Percentiles rank a stretch among this genome's conserved stretches.
Conservation (phyloP, 768 basidiomycete genomes). For the Omphalotus guepiniiformis region DNA sequence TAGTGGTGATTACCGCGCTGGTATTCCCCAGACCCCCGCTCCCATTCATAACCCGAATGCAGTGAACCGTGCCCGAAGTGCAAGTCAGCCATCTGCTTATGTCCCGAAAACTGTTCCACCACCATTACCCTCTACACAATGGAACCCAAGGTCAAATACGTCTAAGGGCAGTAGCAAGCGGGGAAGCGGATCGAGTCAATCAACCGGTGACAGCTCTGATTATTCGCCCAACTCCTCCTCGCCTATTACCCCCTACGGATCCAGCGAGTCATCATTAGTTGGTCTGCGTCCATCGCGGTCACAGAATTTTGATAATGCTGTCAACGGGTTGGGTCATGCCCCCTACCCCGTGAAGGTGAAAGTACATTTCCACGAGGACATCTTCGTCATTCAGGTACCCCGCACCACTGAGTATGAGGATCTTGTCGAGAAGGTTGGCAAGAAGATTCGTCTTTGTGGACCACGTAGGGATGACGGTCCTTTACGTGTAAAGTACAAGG, state of each 20-base stretch:
- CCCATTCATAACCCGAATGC: conserved; percentile 24
- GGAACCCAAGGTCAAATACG: conserved; percentile 42
- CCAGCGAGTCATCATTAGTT: conserved; percentile 75
- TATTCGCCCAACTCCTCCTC: conserved; percentile 82
- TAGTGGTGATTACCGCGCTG: conserved; percentile 30
- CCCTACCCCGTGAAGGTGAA: conserved; percentile 74
- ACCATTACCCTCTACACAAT: conserved; percentile 41
- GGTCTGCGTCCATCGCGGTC: conserved; percentile 46
- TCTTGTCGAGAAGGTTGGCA: conserved; percentile 84
- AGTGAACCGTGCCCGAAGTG: conserved; percentile 61
- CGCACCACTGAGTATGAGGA: conserved; percentile 75
- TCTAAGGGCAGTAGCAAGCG: conserved; percentile 46
- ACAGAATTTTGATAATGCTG: conserved; percentile 44
- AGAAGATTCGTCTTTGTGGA: conserved; percentile 91
- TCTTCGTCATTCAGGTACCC: conserved; percentile 91
- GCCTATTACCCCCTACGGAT: conserved; percentile 89
- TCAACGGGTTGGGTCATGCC: conserved; percentile 19
- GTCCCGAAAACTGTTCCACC: conserved; percentile 55
- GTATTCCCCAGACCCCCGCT: conserved; percentile 25
- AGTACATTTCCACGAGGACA: conserved; percentile 92
- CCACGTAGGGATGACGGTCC: conserved; percentile 77
- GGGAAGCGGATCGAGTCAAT: conserved; percentile 82
- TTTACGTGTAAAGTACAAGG: conserved; percentile 81
- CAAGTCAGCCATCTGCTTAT: conserved; percentile 76
- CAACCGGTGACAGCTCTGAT: conserved; percentile 76